Percentiles rank a stretch among this genome's conserved stretches.
These are phyloP conservation scores for Pelargonium exstipulatum DNA, from an alignment of 441 rosid genomes.

Conservation along the genomic window DNA sequence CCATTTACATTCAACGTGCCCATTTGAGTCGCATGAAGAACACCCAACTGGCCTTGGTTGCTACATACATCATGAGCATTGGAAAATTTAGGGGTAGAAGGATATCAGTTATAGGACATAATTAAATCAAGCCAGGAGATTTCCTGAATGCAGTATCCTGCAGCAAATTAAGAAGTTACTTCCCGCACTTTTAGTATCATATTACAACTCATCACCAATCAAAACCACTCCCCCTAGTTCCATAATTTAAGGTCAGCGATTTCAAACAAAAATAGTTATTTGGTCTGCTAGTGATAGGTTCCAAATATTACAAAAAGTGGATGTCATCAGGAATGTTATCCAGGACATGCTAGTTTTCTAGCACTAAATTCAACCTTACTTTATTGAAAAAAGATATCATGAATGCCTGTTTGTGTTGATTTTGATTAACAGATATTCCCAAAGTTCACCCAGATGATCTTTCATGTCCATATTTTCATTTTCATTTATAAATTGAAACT, in stretches of 20 bases:
- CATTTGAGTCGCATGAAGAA: constrained; percentile 58
- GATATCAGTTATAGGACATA: neutral
- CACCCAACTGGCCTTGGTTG: constrained; percentile 82
- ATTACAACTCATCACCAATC: neutral
- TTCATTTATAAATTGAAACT: neutral
- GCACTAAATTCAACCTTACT: neutral
- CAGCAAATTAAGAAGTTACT: neutral
- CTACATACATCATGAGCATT: constrained; percentile 34
- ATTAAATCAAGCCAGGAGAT: neutral
- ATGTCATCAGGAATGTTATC: neutral
- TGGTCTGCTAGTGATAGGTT: neutral
- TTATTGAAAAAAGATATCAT: neutral
- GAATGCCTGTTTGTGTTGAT: neutral
- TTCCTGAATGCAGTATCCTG: constrained; percentile 2
- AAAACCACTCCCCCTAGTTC: neutral
- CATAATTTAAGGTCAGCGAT: neutral
- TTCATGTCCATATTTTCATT: too few species aligned
- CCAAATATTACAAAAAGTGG: neutral
- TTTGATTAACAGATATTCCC: neutral
- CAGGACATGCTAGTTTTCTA: neutral
- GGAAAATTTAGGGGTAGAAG: constrained; percentile 5
- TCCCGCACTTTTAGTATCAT: neutral
- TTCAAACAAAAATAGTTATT: neutral
- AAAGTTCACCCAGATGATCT: neutral
- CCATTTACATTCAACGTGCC: constrained; percentile 84